phyloP scores from a whole-genome alignment of 2,329 filamentous ascomycete genomes.

The Gremmenia infestans region DNA sequence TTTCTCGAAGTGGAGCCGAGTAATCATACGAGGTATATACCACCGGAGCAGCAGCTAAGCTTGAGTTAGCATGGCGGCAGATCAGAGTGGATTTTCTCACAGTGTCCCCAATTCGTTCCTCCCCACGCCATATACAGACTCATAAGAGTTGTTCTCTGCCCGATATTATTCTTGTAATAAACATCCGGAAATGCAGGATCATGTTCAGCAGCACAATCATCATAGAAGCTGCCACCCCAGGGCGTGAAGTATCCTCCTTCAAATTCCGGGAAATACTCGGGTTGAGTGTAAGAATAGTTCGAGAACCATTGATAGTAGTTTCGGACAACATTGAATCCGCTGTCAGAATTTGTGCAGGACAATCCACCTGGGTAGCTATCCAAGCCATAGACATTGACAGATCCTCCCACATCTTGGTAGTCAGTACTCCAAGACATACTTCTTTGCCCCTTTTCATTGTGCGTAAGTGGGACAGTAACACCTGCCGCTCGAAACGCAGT shows the following conservation, averaged over 20 bases:
- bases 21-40: slow-evolving; percentile 45
- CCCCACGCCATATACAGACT: slow-evolving; percentile 50
- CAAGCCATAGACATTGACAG: slow-evolving; percentile 46
- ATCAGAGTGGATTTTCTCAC: slow-evolving; percentile 21
- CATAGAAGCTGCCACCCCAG: slow-evolving; percentile 49
- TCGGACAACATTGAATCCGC: slow-evolving; percentile 45
- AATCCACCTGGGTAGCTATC: slow-evolving; percentile 44
- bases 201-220: slow-evolving; percentile 43
- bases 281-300: slow-evolving; percentile 50
- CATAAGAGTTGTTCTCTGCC: slow-evolving; percentile 43
- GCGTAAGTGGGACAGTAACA: slow-evolving; percentile 43
- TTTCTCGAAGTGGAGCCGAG: slow-evolving; percentile 47
- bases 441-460: slow-evolving; percentile 48
- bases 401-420: slow-evolving; percentile 50
- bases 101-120: slow-evolving; percentile 53
- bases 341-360: slow-evolving; percentile 44
- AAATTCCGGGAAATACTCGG: slow-evolving; percentile 48
- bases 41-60: slow-evolving; percentile 38
- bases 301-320: slow-evolving; percentile 54
- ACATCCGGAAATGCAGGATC: slow-evolving; percentile 46
- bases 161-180: slow-evolving; percentile 53
- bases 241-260: slow-evolving; percentile 49
- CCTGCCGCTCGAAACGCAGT: slow-evolving; percentile 41
- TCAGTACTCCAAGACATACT: slow-evolving; percentile 48
- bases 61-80: slow-evolving; percentile 1